Base-by-base conservation (phyloP, 805 yeast genomes). In the Wickerhamomyces rabaulensis region DNA sequence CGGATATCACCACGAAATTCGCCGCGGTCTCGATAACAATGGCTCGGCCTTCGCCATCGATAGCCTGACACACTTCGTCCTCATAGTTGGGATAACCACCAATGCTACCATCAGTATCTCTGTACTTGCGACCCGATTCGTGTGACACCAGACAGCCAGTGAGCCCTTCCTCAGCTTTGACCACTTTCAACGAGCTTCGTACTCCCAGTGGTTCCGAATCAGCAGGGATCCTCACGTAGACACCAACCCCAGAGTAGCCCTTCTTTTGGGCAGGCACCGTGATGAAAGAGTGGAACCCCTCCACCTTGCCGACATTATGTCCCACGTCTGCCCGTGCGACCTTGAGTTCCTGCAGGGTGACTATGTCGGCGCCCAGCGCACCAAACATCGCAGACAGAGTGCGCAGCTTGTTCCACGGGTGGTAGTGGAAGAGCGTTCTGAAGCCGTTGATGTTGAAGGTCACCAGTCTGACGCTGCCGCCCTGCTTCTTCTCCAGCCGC, bases 161-260 rank as follows among this genome's bases (percentile, higher is more conserved):
- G 8, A 94, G 69, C 0, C 99, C 99, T 63, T 92, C 96, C 60
- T 94, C 98, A 0, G 91, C 97, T 52, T 77, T 79, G 3, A 76
- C 43, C 1, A 89, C 88, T 2, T 72, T 66, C 22, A 90, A 60
- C 2, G 73, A 61, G 17, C 61, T 58, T 44, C 56, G 61, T 2
- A 67, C 45, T 20, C 52, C 40, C 1, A 63, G 59, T 0, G 75
- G 63, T 22, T 83, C 86, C 10, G 62, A 64, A 0, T 64, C 66
- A 1, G 58, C 55, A 1, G 84, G 79, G 3, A 69, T 64, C 41
- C 90, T 67, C 2, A 87, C 74, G 65, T 87, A 92, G 3, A 92
- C 76, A 0, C 91, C 95, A 1, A 92, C 97, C 0, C 99, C 99
- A 46, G 92, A 79, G 62, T 94, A 94, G 0, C 98, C 98, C 58